Percentiles rank a stretch among this genome's conserved stretches.
phyloP scores from a whole-genome alignment of 2,329 filamentous ascomycete genomes.

The Exophiala dermatitidis region DNA sequence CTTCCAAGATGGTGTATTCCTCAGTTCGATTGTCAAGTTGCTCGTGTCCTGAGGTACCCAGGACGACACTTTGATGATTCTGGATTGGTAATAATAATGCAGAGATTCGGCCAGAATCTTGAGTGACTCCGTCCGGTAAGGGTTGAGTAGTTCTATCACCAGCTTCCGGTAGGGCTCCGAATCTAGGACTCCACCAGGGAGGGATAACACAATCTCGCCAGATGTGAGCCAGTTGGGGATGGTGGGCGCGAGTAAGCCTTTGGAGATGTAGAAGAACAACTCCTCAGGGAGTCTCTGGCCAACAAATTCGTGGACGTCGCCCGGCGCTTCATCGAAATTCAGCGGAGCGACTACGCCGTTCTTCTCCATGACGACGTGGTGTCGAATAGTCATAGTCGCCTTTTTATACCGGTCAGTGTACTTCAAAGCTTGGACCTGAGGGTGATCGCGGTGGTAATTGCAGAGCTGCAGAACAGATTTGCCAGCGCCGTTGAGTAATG shows the following conservation, averaged over 20 bases:
- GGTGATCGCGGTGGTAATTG: slow-evolving; percentile 69
- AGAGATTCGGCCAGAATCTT: slow-evolving; percentile 71
- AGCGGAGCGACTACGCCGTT: slow-evolving; percentile 71
- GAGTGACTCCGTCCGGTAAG: slow-evolving; percentile 68
- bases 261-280: slow-evolving; percentile 81
- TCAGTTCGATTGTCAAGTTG: slow-evolving; percentile 58
- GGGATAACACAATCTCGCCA: slow-evolving; percentile 66
- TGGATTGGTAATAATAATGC: slow-evolving; percentile 75
- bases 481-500: slow-evolving; percentile 60
- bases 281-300: slow-evolving; percentile 86
- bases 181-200: slow-evolving; percentile 78
- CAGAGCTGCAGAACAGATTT: slow-evolving; percentile 68
- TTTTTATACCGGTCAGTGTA: slow-evolving; percentile 85
- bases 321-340: slow-evolving; percentile 65
- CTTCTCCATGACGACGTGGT: slow-evolving; percentile 73
- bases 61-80: slow-evolving; percentile 66
- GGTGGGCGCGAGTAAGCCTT: slow-evolving; percentile 69
- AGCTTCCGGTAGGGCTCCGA: slow-evolving; percentile 75
- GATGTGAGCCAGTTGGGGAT: slow-evolving; percentile 77
- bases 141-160: slow-evolving; percentile 65
- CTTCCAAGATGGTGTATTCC: slow-evolving; percentile 47
- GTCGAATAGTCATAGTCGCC: slow-evolving; percentile 75
- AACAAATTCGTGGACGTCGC: slow-evolving; percentile 81
- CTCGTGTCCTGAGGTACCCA: slow-evolving; percentile 74
- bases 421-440: slow-evolving; percentile 60